Evolutionary conservation across 1,284 basidiomycete genomes (phyloP), one percentile per base, ranked within the genome.

Genomic region (Earliella scabrosa): DNA sequence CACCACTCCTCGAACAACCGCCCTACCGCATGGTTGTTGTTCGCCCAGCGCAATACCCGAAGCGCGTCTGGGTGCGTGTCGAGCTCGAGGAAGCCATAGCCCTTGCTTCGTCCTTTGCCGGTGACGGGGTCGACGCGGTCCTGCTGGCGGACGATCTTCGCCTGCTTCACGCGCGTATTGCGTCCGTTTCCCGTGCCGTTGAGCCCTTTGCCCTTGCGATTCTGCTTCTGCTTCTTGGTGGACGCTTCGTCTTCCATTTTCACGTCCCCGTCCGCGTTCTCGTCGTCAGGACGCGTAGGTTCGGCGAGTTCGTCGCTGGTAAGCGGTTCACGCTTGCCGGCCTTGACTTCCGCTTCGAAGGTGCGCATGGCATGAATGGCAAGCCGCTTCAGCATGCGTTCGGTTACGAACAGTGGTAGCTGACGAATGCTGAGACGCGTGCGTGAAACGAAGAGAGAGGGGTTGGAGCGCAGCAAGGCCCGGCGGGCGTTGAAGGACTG

Each of bases 81-180:
- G 83, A 98, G 86, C 77, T 99, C 97, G 38, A 99, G 70, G 77
- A 99, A 99, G 14, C 97, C 97, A 67, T 98, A 99, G 0, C 97
- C 97, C 69, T 91, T 93, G 63, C 90, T 93, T 52, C 90, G 83
- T 2, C 94, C 94, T 63, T 92, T 86, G 2, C 92, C 93, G 0
- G 92, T 96, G 29, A 95, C 72, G 0, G 92, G 80, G 70, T 99
- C 97, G 49, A 97, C 80, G 20, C 94, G 88, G 62, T 97, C 96
- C 23, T 81, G 78, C 71, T 93, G 88, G 14, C 95, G 86, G 11
- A 98, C 87, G 56, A 99, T 88, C 77, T 99, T 98, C 38, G 88
- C 80, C 75, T 99, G 97, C 76, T 83, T 95, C 77, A 84, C 87
- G 39, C 75, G 79, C 0, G 88, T 88, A 29, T 75, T 77, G 38